Conservation (phyloP, 1,284 basidiomycete genomes). For the Cronartium quercuum region DNA sequence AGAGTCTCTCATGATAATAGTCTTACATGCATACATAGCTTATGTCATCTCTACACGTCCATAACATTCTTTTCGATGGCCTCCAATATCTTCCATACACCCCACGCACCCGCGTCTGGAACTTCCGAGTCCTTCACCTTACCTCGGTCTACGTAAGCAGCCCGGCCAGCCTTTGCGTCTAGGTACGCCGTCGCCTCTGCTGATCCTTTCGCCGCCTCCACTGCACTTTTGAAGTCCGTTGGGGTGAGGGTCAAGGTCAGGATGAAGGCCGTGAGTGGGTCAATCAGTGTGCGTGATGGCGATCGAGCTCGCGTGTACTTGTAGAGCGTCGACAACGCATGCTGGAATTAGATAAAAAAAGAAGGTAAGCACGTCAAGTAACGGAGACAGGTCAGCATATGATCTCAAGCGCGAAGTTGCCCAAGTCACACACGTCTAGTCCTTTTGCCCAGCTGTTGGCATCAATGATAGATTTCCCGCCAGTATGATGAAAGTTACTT, state of each 20-base stretch:
- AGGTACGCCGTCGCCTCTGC: slow-evolving; percentile 64
- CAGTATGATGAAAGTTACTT: slow-evolving; percentile 34
- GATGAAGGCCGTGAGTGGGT: slow-evolving; percentile 80
- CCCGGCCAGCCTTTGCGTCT: slow-evolving; percentile 79
- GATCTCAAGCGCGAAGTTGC: neutral
- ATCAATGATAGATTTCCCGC: slow-evolving; percentile 51
- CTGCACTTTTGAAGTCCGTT: slow-evolving; percentile 55
- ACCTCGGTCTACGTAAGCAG: slow-evolving; percentile 75
- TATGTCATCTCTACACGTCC: too few relatives aligned
- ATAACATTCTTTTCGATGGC: slow-evolving; percentile 48
- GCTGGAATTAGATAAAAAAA: slow-evolving; percentile 23
- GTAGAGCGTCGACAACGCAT: slow-evolving; percentile 67
- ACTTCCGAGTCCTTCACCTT: slow-evolving; percentile 63
- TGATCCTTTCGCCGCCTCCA: slow-evolving; percentile 61
- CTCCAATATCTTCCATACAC: slow-evolving; percentile 70
- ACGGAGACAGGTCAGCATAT: neutral
- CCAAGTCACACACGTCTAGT: slow-evolving; percentile 48
- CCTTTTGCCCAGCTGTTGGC: slow-evolving; percentile 62
- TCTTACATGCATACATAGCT: too few relatives aligned
- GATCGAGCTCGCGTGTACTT: slow-evolving; percentile 81
- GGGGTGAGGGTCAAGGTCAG: slow-evolving; percentile 53
- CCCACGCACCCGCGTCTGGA: slow-evolving; percentile 85
- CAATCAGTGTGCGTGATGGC: slow-evolving; percentile 82
- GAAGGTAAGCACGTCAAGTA: neutral
- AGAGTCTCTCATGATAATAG: too few relatives aligned